Conservation (phyloP, 2,329 filamentous ascomycete species). For the Fusarium sp. region DNA sequence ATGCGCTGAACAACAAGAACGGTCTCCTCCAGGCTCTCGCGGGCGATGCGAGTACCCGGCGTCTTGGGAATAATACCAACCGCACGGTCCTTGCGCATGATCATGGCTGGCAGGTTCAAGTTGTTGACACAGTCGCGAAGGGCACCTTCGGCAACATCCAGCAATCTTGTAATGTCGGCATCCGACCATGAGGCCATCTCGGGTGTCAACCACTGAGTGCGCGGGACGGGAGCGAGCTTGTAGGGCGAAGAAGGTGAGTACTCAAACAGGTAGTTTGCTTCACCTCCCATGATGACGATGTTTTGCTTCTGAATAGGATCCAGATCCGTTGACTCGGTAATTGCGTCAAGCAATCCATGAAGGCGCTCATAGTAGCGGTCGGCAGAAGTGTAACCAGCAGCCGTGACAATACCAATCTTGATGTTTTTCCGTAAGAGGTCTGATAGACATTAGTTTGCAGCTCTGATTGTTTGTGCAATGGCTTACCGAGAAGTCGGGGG, state of each 20-base stretch:
- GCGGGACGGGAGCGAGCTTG: conserved; percentile 73
- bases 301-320: conserved; percentile 75
- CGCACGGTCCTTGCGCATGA: conserved; percentile 88
- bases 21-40: conserved; percentile 94
- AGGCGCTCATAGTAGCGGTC: conserved; percentile 87
- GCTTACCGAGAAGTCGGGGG: conserved; percentile 60
- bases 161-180: conserved; percentile 76
- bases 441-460: conserved; percentile 27
- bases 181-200: conserved; percentile 83
- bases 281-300: conserved; percentile 91
- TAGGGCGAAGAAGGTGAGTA: conserved; percentile 72
- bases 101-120: conserved; percentile 78
- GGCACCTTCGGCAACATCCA: conserved; percentile 87
- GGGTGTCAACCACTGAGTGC: conserved; percentile 75
- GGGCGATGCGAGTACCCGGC: conserved; percentile 72
- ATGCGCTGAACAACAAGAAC: conserved; percentile 94
- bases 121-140: conserved; percentile 82
- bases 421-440: conserved; percentile 80
- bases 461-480: background rate
- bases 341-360: conserved; percentile 83
- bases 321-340: conserved; percentile 67
- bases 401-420: conserved; percentile 93
- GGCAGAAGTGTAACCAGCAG: conserved; percentile 91
- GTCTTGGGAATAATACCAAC: conserved; percentile 78
- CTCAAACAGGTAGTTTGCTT: conserved; percentile 93